Percentiles rank a stretch among this genome's conserved stretches.
Evolutionary conservation across 2,329 filamentous ascomycete genomes (phyloP).

Genomic region (Chaetomiaceae sp.): DNA sequence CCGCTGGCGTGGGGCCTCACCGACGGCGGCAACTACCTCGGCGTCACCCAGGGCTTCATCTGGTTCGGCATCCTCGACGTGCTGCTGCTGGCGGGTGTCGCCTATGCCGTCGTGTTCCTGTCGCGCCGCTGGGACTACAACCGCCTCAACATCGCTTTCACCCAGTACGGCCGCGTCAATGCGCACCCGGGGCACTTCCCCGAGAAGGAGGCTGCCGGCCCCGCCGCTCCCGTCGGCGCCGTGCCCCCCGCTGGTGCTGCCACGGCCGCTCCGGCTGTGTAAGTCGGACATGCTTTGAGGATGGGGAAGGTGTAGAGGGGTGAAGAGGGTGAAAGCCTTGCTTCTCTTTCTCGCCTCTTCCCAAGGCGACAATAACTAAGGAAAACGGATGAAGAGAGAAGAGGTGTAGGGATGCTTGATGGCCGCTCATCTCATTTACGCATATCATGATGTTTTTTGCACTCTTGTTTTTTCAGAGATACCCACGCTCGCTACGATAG

Average conservation of each 20-base stretch:
- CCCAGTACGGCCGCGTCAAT: slow-evolving; percentile 48
- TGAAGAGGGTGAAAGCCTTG: no score
- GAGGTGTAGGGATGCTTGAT: not conserved
- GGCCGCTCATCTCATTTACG: slow-evolving; percentile 2
- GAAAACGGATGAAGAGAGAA: not conserved
- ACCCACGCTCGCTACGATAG: slow-evolving; percentile 11
- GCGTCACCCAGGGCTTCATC: slow-evolving; percentile 40
- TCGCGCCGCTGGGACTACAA: slow-evolving; percentile 47
- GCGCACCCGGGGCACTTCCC: slow-evolving; percentile 37
- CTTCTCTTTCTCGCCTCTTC: not conserved
- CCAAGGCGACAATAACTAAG: not conserved
- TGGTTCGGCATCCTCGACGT: slow-evolving; percentile 51
- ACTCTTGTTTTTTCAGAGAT: not conserved
- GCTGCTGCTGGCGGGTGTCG: slow-evolving; percentile 40
- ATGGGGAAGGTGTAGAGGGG: not conserved
- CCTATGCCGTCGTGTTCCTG: slow-evolving; percentile 38
- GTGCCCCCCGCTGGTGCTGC: not conserved
- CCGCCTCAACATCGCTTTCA: slow-evolving; percentile 46
- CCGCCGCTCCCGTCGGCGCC: not conserved
- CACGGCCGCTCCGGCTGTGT: no score
- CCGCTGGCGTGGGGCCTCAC: slow-evolving; percentile 47
- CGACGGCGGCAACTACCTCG: slow-evolving; percentile 47
- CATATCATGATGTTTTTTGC: not conserved
- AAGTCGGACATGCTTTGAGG: not conserved
- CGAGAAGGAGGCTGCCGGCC: slow-evolving; percentile 34